Conservation (phyloP, 768 basidiomycete species). For the Dentipellis fragilis region DNA sequence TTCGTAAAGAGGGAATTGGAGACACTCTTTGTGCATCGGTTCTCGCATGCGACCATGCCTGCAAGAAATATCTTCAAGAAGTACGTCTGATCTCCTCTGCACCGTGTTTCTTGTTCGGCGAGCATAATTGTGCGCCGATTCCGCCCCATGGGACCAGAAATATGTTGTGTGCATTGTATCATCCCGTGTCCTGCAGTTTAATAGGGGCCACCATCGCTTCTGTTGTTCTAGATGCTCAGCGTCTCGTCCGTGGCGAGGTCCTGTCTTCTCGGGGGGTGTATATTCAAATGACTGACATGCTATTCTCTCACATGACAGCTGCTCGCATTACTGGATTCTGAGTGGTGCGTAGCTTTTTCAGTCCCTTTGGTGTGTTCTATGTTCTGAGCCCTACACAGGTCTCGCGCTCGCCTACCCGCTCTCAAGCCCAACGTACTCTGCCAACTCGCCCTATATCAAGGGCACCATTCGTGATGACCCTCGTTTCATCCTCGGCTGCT, state of each 20-base stretch:
- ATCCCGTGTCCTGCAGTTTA: too few species aligned
- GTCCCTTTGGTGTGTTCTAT: background rate
- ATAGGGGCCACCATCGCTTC: too few species aligned
- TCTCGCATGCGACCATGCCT: slow-evolving; percentile 95
- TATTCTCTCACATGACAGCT: slow-evolving; percentile 36
- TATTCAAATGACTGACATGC: background rate
- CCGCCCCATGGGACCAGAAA: too few species aligned
- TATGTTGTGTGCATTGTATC: too few species aligned
- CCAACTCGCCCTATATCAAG: slow-evolving; percentile 48
- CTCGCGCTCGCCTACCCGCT: slow-evolving; percentile 69
- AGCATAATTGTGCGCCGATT: too few species aligned
- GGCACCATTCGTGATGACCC: slow-evolving; percentile 57
- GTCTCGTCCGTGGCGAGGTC: background rate
- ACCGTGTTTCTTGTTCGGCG: too few species aligned
- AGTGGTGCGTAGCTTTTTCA: slow-evolving; percentile 32
- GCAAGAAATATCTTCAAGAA: slow-evolving; percentile 80
- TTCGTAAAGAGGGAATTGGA: slow-evolving; percentile 90
- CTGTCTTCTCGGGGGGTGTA: background rate
- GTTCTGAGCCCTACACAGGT: slow-evolving; percentile 29
- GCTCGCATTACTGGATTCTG: slow-evolving; percentile 79
- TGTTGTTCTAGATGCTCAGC: too few species aligned
- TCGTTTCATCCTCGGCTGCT: slow-evolving; percentile 55
- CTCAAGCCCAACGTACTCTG: slow-evolving; percentile 74
- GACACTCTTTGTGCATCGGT: slow-evolving; percentile 89
- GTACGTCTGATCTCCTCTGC: slow-evolving; percentile 31